Conservation (phyloP, 2,329 filamentous ascomycete species). For the Trichoderma sp. region DNA sequence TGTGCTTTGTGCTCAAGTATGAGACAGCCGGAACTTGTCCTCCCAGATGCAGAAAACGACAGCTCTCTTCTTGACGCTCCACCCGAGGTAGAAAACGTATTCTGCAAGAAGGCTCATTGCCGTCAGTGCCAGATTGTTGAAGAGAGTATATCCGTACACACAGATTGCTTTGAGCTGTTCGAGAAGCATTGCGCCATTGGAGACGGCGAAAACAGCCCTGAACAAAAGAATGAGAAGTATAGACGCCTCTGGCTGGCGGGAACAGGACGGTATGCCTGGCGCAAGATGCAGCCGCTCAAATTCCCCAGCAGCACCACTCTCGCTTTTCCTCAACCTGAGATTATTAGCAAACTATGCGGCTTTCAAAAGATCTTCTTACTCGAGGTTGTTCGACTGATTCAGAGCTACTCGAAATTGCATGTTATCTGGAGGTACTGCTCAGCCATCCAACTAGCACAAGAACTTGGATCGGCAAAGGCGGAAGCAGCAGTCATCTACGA, state of each 20-base stretch:
- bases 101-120: neutral
- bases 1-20: neutral
- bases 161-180: conserved; percentile 5
- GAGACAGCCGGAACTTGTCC: neutral
- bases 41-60: neutral
- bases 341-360: neutral
- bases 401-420: neutral
- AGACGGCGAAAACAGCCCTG: neutral
- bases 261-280: neutral
- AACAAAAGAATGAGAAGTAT: neutral
- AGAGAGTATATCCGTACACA: neutral
- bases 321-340: neutral
- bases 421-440: neutral
- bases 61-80: neutral
- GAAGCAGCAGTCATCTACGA: neutral
- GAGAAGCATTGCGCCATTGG: neutral
- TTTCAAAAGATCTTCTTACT: neutral
- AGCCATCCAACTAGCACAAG: neutral
- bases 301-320: neutral
- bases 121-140: conserved; percentile 10
- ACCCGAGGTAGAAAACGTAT: neutral
- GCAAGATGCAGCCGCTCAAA: neutral
- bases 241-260: conserved; percentile 2
- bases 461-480: neutral
- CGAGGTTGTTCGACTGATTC: neutral